Conservation (phyloP, 169 alveolate genomes). For the Plasmodium fragile region DNA sequence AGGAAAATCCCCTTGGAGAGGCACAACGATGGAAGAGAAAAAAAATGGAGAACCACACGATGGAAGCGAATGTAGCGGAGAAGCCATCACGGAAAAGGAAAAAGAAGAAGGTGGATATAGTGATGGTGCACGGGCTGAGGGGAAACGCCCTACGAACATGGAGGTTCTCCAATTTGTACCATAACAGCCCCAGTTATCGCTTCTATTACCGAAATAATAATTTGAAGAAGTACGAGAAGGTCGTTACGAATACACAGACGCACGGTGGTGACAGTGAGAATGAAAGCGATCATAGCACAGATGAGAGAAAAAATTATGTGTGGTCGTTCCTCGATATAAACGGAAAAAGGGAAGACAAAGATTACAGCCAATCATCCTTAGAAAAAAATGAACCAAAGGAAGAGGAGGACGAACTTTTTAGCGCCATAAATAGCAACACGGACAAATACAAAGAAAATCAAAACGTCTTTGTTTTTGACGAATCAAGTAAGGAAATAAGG, state of each 20-base stretch:
- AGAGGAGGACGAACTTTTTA: slow-evolving; percentile 1
- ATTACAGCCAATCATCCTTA: not conserved
- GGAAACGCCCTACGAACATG: slow-evolving; percentile 72
- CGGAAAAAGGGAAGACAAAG: not conserved
- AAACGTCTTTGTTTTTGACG: slow-evolving; percentile 55
- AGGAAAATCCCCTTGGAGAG: not conserved
- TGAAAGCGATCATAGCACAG: not conserved
- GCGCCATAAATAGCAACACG: not conserved
- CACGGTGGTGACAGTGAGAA: not conserved
- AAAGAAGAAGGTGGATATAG: slow-evolving; percentile 26
- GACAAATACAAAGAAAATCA: slow-evolving; percentile 23
- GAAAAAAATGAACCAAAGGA: not conserved
- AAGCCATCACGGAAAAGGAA: not conserved
- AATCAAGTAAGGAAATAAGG: slow-evolving; percentile 29
- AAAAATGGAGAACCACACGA: not conserved
- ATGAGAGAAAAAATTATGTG: not conserved
- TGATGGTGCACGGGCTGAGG: slow-evolving; percentile 62
- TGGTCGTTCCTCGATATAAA: slow-evolving; percentile 17
- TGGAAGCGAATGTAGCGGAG: not conserved
- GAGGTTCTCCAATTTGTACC: slow-evolving; percentile 49
- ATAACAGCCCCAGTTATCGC: not conserved
- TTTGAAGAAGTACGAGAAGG: not conserved
- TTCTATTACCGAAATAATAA: slow-evolving; percentile 35
- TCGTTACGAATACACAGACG: not conserved
- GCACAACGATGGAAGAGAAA: not conserved